phyloP scores from a whole-genome alignment of 2,329 filamentous ascomycete species.

The Fusarium anthophilum region DNA sequence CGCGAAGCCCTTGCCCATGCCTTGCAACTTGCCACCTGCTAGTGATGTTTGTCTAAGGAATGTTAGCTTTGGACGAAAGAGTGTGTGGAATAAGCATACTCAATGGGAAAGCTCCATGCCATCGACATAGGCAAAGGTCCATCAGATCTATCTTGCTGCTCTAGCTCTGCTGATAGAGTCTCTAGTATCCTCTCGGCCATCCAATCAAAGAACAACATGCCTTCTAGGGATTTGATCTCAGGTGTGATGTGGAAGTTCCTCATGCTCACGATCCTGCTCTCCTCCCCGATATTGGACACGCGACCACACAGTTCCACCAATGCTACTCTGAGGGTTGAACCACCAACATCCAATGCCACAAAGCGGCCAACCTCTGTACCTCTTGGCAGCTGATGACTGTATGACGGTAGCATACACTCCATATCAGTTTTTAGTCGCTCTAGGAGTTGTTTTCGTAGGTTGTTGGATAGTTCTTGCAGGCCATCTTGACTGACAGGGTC shows the following conservation, averaged over 20 bases:
- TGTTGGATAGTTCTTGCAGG: conserved; percentile 57
- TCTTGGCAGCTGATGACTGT: conserved; percentile 70
- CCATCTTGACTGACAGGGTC: conserved; percentile 57
- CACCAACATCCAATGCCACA: conserved; percentile 74
- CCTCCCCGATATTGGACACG: conserved; percentile 48
- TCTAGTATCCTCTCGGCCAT: conserved; percentile 70
- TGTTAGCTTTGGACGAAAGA: conserved; percentile 36
- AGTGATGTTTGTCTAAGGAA: conserved; percentile 68
- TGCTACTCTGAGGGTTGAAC: conserved; percentile 72
- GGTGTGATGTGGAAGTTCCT: conserved; percentile 65
- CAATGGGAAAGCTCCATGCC: conserved; percentile 76
- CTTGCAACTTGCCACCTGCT: conserved; percentile 65
- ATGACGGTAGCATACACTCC: conserved; percentile 72
- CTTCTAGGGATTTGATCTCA: conserved; percentile 64
- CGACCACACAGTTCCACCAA: conserved; percentile 67
- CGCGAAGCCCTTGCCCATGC: conserved; percentile 74
- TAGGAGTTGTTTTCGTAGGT: conserved; percentile 64
- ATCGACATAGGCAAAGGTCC: conserved; percentile 66
- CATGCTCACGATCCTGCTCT: conserved; percentile 64
- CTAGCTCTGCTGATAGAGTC: conserved; percentile 59
- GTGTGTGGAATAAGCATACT: conserved; percentile 49
- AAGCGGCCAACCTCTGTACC: conserved; percentile 68
- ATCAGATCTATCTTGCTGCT: conserved; percentile 49
- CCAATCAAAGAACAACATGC: conserved; percentile 73
- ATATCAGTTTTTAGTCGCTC: conserved; percentile 61